Evolutionary conservation across 257 asterid genomes (phyloP), one percentile per base, ranked within the genome.

Genomic region (Solanum arcanum): DNA sequence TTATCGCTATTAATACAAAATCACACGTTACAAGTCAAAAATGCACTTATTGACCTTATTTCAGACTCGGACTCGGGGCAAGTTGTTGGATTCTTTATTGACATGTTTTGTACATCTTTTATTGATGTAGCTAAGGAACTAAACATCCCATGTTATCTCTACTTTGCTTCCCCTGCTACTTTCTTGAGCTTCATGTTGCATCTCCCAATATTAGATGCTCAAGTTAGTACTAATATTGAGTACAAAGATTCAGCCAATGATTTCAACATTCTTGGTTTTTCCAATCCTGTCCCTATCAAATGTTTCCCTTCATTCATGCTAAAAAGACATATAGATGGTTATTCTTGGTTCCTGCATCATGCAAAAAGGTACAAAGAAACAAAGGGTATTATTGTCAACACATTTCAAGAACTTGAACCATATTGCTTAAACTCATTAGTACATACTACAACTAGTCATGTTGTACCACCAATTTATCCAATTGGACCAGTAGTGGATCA

Each of bases 401-500:
- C 89, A 41, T 87, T 87, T 49, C 23, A 70, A 52, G 89, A 87
- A 18, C 78, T 87, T 25, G 89, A 87, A 41, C 73, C 83, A 9
- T 49, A 47, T 72, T 84, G 86, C 56, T 33, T 87, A 11, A 83
- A 70, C 21, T 70, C 87, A 39, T 20, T 87, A 12, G 69, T 18
- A 81, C 64, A 20, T 18, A 85, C 78, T 21, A 25, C 33, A 31
- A 31, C 33, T 62, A 33, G 23, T 60, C 69, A 82, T 81, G 82
- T 21, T 81, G 86, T 52, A 15, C 86, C 86, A 70, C 89, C 68
- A 37, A 3, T 87, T 69, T 87, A 82, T 83, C 77, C 89, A 4
- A 84, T 87, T 87, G 89, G 89, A 39, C 89, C 89, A 4, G 72
- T 83, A 4, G 11, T 87, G 14, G 89, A 87, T 37, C 87, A 72